Conservation (phyloP, 2,329 filamentous ascomycete genomes). For the Colletotrichum sidae region DNA sequence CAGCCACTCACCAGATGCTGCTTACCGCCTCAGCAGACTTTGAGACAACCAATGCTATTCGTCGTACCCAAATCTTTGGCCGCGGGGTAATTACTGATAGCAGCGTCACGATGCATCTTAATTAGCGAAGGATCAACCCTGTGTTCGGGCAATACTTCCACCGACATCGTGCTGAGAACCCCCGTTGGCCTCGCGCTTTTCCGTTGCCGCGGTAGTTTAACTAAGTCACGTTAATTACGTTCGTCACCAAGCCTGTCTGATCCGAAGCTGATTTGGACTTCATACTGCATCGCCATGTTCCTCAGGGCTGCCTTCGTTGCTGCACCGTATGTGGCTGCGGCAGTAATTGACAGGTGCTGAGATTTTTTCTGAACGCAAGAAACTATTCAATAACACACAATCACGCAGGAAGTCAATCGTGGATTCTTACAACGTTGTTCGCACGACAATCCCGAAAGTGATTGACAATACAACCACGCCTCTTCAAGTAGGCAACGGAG, state of each 20-base stretch:
- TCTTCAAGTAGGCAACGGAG: constrained; percentile 60
- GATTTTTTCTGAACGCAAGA: too few relatives aligned
- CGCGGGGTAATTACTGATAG: too few relatives aligned
- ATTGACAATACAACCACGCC: constrained; percentile 11
- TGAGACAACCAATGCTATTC: too few relatives aligned
- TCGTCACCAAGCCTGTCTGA: too few relatives aligned
- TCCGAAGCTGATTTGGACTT: too few relatives aligned
- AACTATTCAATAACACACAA: too few relatives aligned
- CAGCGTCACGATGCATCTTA: background rate
- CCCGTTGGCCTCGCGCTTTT: too few relatives aligned
- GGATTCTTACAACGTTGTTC: constrained; percentile 4
- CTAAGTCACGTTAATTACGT: too few relatives aligned
- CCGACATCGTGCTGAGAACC: background rate
- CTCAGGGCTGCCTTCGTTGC: background rate
- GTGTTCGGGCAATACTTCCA: constrained; percentile 12
- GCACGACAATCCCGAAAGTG: background rate
- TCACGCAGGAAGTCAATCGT: background rate
- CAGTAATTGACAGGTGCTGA: constrained; percentile 6
- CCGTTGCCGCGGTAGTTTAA: too few relatives aligned
- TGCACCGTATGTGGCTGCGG: background rate
- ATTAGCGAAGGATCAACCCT: constrained; percentile 1
- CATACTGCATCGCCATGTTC: background rate
- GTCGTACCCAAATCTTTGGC: too few relatives aligned
- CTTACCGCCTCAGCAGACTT: too few relatives aligned
- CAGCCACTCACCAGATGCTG: too few relatives aligned